Evolutionary conservation across 2,329 filamentous ascomycete genomes (phyloP), one percentile per base, ranked within the genome.

Genomic region (Penicillium sp.): DNA sequence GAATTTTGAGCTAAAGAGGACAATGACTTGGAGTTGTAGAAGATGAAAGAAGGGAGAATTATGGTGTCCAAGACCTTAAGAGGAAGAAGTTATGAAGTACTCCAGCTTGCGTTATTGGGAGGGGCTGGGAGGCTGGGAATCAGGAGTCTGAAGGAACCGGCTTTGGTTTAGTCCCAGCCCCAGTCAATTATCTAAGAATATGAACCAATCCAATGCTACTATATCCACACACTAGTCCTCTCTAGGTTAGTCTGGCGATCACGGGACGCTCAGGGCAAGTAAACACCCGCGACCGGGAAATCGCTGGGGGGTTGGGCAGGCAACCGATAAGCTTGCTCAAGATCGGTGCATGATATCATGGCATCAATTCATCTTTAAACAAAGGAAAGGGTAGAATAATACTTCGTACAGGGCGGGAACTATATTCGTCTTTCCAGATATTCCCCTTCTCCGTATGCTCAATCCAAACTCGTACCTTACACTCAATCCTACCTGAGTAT

Each of bases 51-150:
- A 41, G 53, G 46, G 38, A 47, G 53, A 43, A 56, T 51, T 49
- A 53, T 46, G 55, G 53, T 51, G 56, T 47, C 53, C 29, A 34
- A 59, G 60, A 59, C 57, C 59, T 58, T 64, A 55, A 55, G 47
- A 50, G 60, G 60, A 62, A 60, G 59, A 62, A 60, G 46, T 50
- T 49, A 23, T 23, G 23, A 23, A 23, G 23, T 5, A 50, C 45
- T 49, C 38, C 39, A 50, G 34, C 39, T 38, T 18, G 51, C 39
- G 32, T 48, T 54, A 54, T 44, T 54, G 51, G 41, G 51, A 48
- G 59, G 59, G 62, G 60, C 59, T 62, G 60, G 60, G 60, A 60
- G 62, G 61, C 62, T 64, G 62, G 62, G 61, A 63, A 62, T 60
- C 53, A 61, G 16, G 35, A 58, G 56, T 59, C 52, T 43, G 43